phyloP scores from a whole-genome alignment of 768 basidiomycete genomes.

The Candolleomyces aberdarensis region DNA sequence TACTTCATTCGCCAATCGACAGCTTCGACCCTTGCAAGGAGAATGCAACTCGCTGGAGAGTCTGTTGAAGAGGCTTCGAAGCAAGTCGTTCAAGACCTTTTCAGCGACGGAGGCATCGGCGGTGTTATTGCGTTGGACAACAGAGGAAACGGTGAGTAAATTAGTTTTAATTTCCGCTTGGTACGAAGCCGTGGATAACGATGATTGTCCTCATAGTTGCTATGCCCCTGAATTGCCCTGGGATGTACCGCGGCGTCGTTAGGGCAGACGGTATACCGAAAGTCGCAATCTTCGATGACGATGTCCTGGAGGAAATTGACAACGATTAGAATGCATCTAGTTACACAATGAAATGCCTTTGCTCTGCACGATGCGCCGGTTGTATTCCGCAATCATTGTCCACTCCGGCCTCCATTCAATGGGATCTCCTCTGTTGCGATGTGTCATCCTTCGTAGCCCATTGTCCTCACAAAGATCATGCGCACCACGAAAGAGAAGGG shows the following conservation, averaged over 20 bases:
- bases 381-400: too few species aligned
- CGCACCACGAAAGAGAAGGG: too few species aligned
- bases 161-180: background rate
- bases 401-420: too few species aligned
- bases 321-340: background rate
- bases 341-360: too few species aligned
- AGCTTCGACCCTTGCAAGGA: conserved; percentile 61
- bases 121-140: conserved; percentile 75
- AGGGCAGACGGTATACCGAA: conserved; percentile 63
- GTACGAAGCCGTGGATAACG: background rate
- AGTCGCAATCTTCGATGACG: conserved; percentile 78
- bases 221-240: conserved; percentile 70
- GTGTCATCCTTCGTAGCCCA: too few species aligned
- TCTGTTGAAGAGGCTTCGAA: conserved; percentile 53
- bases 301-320: conserved; percentile 32
- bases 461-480: too few species aligned
- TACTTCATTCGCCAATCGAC: conserved; percentile 75
- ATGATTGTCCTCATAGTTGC: conserved; percentile 44
- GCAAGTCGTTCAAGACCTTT: conserved; percentile 56
- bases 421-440: too few species aligned
- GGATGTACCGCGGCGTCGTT: conserved; percentile 83
- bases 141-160: conserved; percentile 57
- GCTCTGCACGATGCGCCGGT: too few species aligned
- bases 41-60: conserved; percentile 60
- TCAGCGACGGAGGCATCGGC: conserved; percentile 58